Evolutionary conservation across 1,284 basidiomycete genomes (phyloP), one percentile per base, ranked within the genome.

Genomic region (Phlebopus sp.): DNA sequence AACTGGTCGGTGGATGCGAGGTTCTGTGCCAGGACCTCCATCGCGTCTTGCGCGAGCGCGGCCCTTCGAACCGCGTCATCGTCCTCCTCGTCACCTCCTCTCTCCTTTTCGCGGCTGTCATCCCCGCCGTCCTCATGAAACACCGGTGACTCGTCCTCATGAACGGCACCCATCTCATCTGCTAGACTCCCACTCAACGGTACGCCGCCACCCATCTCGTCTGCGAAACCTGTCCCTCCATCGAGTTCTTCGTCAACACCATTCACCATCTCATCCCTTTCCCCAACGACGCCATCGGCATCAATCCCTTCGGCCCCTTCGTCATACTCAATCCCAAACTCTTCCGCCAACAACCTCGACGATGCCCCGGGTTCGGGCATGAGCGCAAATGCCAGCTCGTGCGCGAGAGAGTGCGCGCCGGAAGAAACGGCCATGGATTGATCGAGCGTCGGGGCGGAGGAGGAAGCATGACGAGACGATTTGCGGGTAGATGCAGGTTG

Each of bases 261-360:
- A 31, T 54, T 45, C 27, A 51, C n/a, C 5, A 25, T 30, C 36
- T 45, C 49, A 5, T 57, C 31, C 7, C 50, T 51, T 36, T 50
- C 52, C 37, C 29, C 41, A 23, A 62, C 50, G 19, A 50, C 55
- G 44, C 61, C 41, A 55, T 64, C 65, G 47, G 78, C 78, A 60
- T 86, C 87, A 52, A 86, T 88, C 34, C 85, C 87, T 68, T 90
- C 86, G 29, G 86, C 86, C 27, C 85, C 88, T 61, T 90, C 88
- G 52, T 91, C 88, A 56, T 86, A 90, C 61, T 91, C 89, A 53
- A 91, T 84, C 9, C 88, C 88, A 56, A 91, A 87, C 65, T 91
- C 89, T 62, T 90, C 88, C 18, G 86, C 86, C 9, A 91, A 72
- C 37, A 89, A 63, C 63, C 80, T 84, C 13, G 87, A 89, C 37